phyloP scores from a whole-genome alignment of 148 eudicot genomes.

The Rhododendron simsii region DNA sequence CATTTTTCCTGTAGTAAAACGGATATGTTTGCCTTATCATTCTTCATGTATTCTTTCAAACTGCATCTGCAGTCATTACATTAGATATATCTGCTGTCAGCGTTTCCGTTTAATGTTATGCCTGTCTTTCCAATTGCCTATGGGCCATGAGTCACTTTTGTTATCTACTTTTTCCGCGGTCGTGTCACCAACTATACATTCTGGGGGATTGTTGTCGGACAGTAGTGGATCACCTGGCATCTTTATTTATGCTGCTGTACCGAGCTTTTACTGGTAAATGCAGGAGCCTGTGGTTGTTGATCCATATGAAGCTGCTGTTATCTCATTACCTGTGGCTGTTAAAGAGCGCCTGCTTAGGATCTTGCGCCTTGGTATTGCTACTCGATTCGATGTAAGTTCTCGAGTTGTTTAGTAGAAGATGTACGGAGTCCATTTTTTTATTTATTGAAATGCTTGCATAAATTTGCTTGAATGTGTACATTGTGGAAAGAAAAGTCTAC shows the following conservation, averaged over 20 bases:
- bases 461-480: not conserved
- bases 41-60: not conserved
- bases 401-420: not conserved
- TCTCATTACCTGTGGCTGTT: slow-evolving; percentile 46
- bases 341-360: slow-evolving; percentile 70
- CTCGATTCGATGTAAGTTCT: slow-evolving; percentile 62
- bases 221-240: not conserved
- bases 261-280: slow-evolving; percentile 1
- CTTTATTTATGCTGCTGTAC: not conserved
- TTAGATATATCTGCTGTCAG: not conserved
- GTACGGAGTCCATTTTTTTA: not conserved
- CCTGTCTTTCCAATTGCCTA: not conserved
- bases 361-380: slow-evolving; percentile 70
- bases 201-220: not conserved
- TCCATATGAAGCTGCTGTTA: slow-evolving; percentile 68
- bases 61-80: not conserved
- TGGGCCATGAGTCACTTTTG: not conserved
- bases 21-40: not conserved
- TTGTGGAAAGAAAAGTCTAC: not conserved
- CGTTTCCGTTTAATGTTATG: not conserved
- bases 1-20: not conserved
- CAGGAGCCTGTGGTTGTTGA: slow-evolving; percentile 47
- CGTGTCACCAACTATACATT: not conserved
- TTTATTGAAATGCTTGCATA: not conserved
- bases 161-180: not conserved